Base-by-base conservation (phyloP, 139 green algal genomes). In the Volvox reticuliferus region DNA sequence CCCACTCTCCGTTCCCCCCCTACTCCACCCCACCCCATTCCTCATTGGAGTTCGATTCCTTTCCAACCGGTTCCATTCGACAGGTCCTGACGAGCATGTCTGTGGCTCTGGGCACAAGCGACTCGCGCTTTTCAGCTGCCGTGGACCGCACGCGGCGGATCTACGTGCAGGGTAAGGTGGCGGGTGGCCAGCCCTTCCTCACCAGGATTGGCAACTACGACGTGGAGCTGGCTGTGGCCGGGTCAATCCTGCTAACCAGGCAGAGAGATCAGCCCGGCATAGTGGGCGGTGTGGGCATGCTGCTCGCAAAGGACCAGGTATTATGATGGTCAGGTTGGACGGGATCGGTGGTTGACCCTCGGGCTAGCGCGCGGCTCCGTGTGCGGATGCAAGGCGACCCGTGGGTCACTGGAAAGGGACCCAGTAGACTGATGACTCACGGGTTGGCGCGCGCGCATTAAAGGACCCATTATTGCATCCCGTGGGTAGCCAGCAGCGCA, bases 231-330 rank as follows among this genome's bases (percentile, higher is more conserved):
- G 78, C 88, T 12, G 80, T 96, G 78, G 92, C 97, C 88, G 97
- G 97, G 37, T 95, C 93, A 28, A 87, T 99, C 32, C 76, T 99
- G 88, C 92, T 99, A 69, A 95, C 33, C 22, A 93, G 95, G 62
- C 97, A 99, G 93, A 91, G 90, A 5, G 98, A 99, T 89, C 96
- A 98, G 94, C 98, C 98, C 0, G 98, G 98, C 89, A 98, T 99
- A 81, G 98, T 99, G 84, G 96, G 95, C 69, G 94, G 91, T 6
- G 96, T 99, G 20, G 95, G 95, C 63, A 94, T 89, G 35, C 84
- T 96, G 35, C 95, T 99, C 30, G 95, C 94, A 63, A 87, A 95
- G 36, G 93, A 93, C 77, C 90, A 95, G 61, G 87, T 99, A 12
- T 1, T 44, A 17, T 33, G 20, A 26, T n/a, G 18, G 3, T 24